Evolutionary conservation across 495 filamentous ascomycete genomes (phyloP).

Genomic region (Cryomyces minteri): DNA sequence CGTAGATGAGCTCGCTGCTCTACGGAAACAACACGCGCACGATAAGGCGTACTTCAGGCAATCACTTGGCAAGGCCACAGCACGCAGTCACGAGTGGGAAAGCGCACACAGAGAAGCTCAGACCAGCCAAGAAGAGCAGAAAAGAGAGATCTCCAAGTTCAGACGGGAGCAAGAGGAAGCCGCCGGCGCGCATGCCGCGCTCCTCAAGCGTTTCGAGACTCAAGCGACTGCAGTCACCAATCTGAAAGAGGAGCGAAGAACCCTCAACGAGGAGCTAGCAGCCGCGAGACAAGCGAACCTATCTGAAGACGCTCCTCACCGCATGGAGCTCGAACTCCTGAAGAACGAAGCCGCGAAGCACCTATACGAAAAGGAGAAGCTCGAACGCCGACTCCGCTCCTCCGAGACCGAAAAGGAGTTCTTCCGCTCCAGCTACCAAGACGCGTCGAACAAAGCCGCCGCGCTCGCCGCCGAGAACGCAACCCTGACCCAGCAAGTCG

Average conservation of each 20-base stretch:
- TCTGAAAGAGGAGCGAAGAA: constrained; percentile 2
- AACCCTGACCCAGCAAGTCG: no score
- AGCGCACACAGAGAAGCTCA: constrained; percentile 7
- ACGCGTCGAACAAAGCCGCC: background rate
- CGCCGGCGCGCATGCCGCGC: background rate
- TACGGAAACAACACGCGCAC: no score
- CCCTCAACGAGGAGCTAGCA: constrained; percentile 4
- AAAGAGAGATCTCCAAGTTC: constrained; percentile 1
- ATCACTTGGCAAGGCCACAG: constrained; percentile 1
- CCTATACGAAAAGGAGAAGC: background rate
- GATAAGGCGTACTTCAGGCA: no score
- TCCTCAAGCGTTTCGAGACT: background rate
- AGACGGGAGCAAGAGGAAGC: constrained; percentile 2
- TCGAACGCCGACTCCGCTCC: background rate
- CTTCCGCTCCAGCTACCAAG: background rate
- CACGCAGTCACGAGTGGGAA: constrained; percentile 3
- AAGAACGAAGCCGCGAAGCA: background rate
- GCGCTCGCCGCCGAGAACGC: background rate
- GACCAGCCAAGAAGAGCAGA: constrained; percentile 8
- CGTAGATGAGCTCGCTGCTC: background rate
- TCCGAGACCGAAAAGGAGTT: background rate
- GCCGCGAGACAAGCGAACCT: background rate
- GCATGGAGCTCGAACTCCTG: background rate
- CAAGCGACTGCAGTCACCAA: background rate
- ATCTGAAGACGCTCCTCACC: background rate